Percentiles rank a stretch among this genome's conserved stretches.
Conservation (phyloP, 331 rosid genomes). For the Pyracantha coccinea region DNA sequence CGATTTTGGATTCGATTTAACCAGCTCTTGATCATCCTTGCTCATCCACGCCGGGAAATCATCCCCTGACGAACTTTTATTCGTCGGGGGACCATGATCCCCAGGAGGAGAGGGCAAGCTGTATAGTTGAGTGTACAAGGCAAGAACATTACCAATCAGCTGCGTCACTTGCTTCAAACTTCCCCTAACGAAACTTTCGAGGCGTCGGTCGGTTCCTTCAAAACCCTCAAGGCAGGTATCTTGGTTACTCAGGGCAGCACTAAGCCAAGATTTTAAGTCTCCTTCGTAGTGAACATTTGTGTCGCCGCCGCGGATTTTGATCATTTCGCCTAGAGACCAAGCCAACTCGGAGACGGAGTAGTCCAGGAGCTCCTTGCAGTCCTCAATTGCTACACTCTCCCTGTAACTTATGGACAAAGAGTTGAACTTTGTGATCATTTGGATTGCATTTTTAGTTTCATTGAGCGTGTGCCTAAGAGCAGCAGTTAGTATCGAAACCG, state of each 20-base stretch:
- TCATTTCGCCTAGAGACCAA: conserved; percentile 78
- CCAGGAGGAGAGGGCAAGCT: conserved; percentile 48
- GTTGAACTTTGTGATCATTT: conserved; percentile 56
- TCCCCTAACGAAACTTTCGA: conserved; percentile 64
- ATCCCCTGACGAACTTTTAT: not conserved
- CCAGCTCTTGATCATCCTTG: conserved; percentile 48
- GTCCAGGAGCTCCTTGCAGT: conserved; percentile 90
- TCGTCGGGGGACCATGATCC: not conserved
- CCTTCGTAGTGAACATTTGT: conserved; percentile 39
- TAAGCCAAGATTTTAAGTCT: conserved; percentile 81
- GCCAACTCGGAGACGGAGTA: conserved; percentile 84
- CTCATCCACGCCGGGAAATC: conserved; percentile 70
- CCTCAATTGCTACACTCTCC: conserved; percentile 74
- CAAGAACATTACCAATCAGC: conserved; percentile 79
- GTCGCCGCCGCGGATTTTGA: conserved; percentile 45
- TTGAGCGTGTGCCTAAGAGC: conserved; percentile 58
- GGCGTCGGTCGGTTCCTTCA: conserved; percentile 76
- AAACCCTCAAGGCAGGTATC: conserved; percentile 97
- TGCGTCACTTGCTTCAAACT: conserved; percentile 72
- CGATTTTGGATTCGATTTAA: conserved; percentile 26
- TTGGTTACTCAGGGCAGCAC: conserved; percentile 93
- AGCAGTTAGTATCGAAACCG: conserved; percentile 49
- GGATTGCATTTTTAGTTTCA: conserved; percentile 51
- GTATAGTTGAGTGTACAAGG: conserved; percentile 62
- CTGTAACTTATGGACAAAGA: conserved; percentile 57